These are phyloP conservation scores for Senecio squalidus DNA, from an alignment of 140 eudicot genomes.

Conservation along the genomic window DNA sequence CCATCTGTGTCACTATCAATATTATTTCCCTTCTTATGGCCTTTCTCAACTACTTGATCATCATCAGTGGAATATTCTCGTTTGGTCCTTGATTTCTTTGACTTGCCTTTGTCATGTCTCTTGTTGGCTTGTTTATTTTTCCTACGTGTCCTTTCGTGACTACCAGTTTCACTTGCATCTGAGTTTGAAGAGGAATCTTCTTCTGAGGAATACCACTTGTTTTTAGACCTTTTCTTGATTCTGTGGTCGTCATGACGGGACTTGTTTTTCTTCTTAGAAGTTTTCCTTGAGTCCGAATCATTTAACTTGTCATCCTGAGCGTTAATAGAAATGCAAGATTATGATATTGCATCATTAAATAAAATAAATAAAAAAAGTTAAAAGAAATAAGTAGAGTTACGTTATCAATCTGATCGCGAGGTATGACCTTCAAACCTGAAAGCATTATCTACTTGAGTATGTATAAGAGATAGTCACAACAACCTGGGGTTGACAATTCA, in stretches of 20 bases:
- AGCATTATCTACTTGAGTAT: constrained; percentile 42
- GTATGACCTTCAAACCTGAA: constrained; percentile 70
- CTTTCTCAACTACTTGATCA: constrained; percentile 15
- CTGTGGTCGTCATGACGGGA: constrained; percentile 34
- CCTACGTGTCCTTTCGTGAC: constrained; percentile 29
- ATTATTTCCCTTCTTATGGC: constrained; percentile 25
- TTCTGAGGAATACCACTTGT: constrained; percentile 80
- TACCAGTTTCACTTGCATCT: constrained; percentile 34
- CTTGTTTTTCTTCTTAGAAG: constrained; percentile 42
- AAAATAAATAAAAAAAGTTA: neutral
- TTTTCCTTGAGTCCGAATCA: constrained; percentile 38
- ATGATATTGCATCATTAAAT: too few relatives aligned
- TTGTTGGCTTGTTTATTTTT: constrained; percentile 30
- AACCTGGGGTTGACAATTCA: too few relatives aligned
- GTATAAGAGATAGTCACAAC: too few relatives aligned
- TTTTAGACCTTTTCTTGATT: constrained; percentile 62
- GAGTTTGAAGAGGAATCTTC: constrained; percentile 52
- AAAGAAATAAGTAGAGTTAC: constrained; percentile 18
- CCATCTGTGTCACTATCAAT: constrained; percentile 13
- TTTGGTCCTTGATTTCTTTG: constrained; percentile 38
- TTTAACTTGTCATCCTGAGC: constrained; percentile 26
- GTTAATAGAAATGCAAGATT: constrained; percentile 14
- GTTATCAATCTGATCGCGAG: constrained; percentile 50
- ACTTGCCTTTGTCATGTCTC: constrained; percentile 24
- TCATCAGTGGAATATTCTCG: constrained; percentile 39